Evolutionary conservation across 192 early-diverging fungal species (phyloP).

Genomic region (Cetraspora pellucida): DNA sequence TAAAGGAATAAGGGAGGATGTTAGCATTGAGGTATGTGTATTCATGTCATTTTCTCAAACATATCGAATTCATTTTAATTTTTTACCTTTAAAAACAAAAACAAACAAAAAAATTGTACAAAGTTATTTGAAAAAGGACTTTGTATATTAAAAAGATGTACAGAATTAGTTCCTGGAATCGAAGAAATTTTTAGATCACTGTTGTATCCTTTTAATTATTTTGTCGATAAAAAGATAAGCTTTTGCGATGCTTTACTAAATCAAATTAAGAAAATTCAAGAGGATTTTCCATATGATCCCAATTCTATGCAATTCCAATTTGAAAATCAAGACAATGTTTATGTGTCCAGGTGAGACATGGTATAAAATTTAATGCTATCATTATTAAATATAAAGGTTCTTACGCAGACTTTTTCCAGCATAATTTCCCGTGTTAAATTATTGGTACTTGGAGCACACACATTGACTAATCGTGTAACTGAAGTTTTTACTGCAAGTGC

Average conservation of each 20-base stretch:
- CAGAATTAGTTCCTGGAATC: constrained; percentile 3
- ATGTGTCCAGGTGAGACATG: not conserved
- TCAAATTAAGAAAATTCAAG: constrained; percentile 4
- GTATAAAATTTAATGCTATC: not conserved
- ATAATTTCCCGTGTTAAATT: constrained; percentile 22
- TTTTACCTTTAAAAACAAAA: not conserved
- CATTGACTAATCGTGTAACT: not conserved
- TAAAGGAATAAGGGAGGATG: constrained; percentile 19
- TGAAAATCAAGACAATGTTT: constrained; percentile 4
- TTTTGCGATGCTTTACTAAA: constrained; percentile 13
- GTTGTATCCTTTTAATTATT: not conserved
- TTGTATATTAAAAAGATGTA: not conserved
- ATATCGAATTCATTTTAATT: not conserved
- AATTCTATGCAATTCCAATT: too few relatives aligned
- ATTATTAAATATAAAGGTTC: too few relatives aligned
- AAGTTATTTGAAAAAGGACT: constrained; percentile 16
- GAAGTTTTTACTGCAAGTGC: not conserved
- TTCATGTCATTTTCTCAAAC: not conserved
- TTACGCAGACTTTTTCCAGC: not conserved
- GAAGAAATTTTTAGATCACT: constrained; percentile 29
- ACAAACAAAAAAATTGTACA: not conserved
- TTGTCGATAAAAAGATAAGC: constrained; percentile 18
- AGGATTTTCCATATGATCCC: not conserved
- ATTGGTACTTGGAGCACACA: not conserved
- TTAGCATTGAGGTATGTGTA: constrained; percentile 10